phyloP scores from a whole-genome alignment of 2,329 filamentous ascomycete species.

The Aspergillus quadrilineatus region DNA sequence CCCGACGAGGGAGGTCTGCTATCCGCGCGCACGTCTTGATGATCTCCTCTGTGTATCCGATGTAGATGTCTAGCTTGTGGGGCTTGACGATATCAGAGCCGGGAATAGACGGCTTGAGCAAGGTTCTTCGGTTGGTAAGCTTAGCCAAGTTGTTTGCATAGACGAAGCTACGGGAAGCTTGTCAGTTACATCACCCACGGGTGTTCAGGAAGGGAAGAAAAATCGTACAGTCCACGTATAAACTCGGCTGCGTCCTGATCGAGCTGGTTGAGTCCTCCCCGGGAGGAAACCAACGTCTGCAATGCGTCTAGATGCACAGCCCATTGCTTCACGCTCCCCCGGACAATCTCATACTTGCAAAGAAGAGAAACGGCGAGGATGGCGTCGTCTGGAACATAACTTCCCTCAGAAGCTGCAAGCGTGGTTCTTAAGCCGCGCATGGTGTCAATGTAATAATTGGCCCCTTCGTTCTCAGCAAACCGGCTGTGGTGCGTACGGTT shows the following conservation, averaged over 20 bases:
- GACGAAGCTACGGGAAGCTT: constrained; percentile 26
- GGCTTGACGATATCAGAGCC: constrained; percentile 25
- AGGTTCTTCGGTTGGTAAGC: constrained; percentile 31
- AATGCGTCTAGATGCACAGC: constrained; percentile 37
- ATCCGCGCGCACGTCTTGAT: constrained; percentile 36
- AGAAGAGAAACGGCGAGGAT: constrained; percentile 37
- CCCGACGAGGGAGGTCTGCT: constrained; percentile 29
- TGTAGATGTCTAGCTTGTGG: constrained; percentile 37
- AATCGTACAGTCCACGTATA: constrained; percentile 34
- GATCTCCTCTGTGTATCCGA: constrained; percentile 40
- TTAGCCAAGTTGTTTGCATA: constrained; percentile 37
- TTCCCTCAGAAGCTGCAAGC: constrained; percentile 20
- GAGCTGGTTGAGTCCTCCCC: constrained; percentile 33
- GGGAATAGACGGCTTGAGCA: constrained; percentile 19
- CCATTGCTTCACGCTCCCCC: constrained; percentile 41
- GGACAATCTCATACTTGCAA: constrained; percentile 41
- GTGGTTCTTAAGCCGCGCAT: constrained; percentile 33
- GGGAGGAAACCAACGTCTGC: constrained; percentile 33
- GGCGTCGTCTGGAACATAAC: constrained; percentile 29
- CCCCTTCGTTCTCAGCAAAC: constrained; percentile 30
- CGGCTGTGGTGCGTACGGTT: constrained; percentile 29
- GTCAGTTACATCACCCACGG: neutral
- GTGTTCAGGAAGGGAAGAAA: neutral
- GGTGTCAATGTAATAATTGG: constrained; percentile 35
- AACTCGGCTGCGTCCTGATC: constrained; percentile 34